Conservation (phyloP, 306 rosid genomes). For the Quercus bicolor region DNA sequence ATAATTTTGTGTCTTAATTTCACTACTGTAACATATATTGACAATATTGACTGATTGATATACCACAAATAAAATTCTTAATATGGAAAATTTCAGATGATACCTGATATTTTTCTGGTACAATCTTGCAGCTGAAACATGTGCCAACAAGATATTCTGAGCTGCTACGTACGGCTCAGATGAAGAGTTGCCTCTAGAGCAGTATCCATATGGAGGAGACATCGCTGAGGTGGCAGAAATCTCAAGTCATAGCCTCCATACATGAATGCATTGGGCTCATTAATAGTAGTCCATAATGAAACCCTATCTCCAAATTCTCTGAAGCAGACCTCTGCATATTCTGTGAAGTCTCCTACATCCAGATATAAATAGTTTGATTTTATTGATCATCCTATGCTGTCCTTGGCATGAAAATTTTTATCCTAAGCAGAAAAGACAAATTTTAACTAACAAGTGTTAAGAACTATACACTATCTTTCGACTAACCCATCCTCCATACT, state of each 20-base stretch:
- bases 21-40: not conserved
- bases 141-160: constrained; percentile 65
- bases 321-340: constrained; percentile 66
- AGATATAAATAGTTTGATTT: constrained; percentile 5
- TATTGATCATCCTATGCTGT: not conserved
- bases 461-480: constrained; percentile 44
- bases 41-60: not conserved
- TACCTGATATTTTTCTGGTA: constrained; percentile 52
- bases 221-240: constrained; percentile 42
- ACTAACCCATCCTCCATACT: constrained; percentile 81
- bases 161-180: constrained; percentile 53
- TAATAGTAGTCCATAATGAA: constrained; percentile 51
- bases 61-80: not conserved
- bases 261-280: constrained; percentile 54
- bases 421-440: not conserved
- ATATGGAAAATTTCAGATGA: not conserved
- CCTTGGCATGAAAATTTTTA: not conserved
- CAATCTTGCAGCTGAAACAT: constrained; percentile 55
- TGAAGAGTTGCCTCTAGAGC: constrained; percentile 55
- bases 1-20: not conserved
- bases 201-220: constrained; percentile 56
- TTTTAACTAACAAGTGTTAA: not conserved
- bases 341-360: constrained; percentile 68
- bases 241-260: constrained; percentile 43
- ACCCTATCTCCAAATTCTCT: constrained; percentile 76